These are phyloP conservation scores for Murraya koenigii DNA, from an alignment of 345 rosid species.

Conservation along the genomic window DNA sequence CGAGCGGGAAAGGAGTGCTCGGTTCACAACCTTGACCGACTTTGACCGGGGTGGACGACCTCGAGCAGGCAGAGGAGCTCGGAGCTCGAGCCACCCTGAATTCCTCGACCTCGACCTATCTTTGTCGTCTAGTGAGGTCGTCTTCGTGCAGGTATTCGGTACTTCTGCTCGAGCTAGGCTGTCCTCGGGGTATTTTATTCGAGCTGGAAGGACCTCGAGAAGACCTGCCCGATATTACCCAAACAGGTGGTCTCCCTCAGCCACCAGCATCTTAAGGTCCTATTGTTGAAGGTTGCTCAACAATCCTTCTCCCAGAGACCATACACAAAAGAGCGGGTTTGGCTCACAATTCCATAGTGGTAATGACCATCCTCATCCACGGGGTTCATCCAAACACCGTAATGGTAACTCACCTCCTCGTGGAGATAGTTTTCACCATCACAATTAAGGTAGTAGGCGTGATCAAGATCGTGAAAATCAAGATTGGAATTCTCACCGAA, in stretches of 20 bases:
- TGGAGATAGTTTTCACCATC: constrained; percentile 65
- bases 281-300: constrained; percentile 30
- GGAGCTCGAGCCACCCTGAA: no score
- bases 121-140: no score
- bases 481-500: constrained; percentile 59
- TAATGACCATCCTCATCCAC: constrained; percentile 58
- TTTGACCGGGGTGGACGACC: no score
- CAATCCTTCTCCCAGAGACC: constrained; percentile 54
- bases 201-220: no score
- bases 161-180: no score
- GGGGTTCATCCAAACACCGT: constrained; percentile 62
- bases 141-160: no score
- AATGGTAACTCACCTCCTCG: constrained; percentile 48
- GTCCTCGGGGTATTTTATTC: no score
- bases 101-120: no score
- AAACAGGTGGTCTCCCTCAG: constrained; percentile 38
- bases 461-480: constrained; percentile 69
- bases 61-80: no score
- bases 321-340: constrained; percentile 49
- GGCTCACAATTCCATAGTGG: constrained; percentile 46
- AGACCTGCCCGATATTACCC: no score
- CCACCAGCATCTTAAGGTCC: constrained; percentile 34
- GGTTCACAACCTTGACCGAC: no score
- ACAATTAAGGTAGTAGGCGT: constrained; percentile 68
- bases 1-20: no score